A percentile compares a stretch with the other conserved stretches of the same genome.
These are phyloP conservation scores for Vaccinium darrowii DNA, from an alignment of 148 eudicot species.

Conservation along the genomic window DNA sequence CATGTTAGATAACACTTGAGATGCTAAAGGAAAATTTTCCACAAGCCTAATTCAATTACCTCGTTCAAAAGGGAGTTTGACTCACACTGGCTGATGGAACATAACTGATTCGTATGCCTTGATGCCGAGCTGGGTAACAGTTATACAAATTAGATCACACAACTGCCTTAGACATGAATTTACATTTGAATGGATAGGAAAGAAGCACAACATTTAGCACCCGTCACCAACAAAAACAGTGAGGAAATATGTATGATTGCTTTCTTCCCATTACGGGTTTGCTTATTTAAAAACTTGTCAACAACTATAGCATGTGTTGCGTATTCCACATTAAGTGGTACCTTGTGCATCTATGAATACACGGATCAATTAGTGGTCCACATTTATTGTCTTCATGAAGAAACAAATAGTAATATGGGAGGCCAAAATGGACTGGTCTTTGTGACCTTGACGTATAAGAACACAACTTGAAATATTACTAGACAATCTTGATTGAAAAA, in stretches of 20 bases:
- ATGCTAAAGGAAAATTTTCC: background rate
- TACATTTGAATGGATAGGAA: background rate
- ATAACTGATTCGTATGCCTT: slow-evolving; percentile 65
- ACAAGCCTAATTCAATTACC: slow-evolving; percentile 31
- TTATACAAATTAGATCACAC: slow-evolving; percentile 19
- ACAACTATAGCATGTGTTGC: background rate
- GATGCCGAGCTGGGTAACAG: slow-evolving; percentile 46
- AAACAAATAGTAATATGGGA: background rate
- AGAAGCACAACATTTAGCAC: background rate
- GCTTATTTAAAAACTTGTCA: background rate
- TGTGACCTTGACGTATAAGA: background rate
- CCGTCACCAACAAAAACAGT: background rate
- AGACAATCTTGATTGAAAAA: background rate
- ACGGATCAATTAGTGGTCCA: background rate
- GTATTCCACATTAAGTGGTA: background rate
- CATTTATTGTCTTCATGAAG: background rate
- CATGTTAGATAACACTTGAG: background rate
- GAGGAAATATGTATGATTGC: background rate
- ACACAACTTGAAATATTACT: background rate
- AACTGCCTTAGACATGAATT: background rate
- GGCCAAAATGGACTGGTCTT: background rate
- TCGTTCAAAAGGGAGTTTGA: slow-evolving; percentile 68
- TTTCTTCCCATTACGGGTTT: background rate
- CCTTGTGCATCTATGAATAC: background rate
- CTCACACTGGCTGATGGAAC: slow-evolving; percentile 77